These are phyloP conservation scores for Sporothrix sp. DNA, from an alignment of 2,329 filamentous ascomycete species.

Conservation along the genomic window DNA sequence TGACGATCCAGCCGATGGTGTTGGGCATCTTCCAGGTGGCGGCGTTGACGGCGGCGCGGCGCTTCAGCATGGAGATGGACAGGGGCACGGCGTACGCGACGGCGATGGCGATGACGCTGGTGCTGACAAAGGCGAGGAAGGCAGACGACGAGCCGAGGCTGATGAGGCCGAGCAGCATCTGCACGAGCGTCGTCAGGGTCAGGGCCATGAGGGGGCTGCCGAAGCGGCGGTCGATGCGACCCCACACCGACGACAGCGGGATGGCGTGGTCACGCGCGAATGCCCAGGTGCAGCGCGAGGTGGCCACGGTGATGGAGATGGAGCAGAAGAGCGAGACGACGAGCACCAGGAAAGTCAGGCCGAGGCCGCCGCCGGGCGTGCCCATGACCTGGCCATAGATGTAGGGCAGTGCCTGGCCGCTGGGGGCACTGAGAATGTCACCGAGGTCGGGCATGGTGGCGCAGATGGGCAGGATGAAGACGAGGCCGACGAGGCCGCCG, in stretches of 20 bases:
- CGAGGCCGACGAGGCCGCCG: conserved; percentile 11
- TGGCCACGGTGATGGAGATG: conserved; percentile 25
- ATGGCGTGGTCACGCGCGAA: conserved; percentile 31
- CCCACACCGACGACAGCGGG: conserved; percentile 29
- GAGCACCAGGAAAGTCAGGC: conserved; percentile 32
- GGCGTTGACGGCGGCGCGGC: conserved; percentile 28
- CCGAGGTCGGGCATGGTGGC: conserved; percentile 40
- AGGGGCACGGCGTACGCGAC: conserved; percentile 34
- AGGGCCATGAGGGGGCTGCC: conserved; percentile 26
- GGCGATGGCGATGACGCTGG: conserved; percentile 34
- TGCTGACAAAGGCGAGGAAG: conserved; percentile 32
- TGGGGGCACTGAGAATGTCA: conserved; percentile 32
- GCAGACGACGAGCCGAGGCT: conserved; percentile 35
- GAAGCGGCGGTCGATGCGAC: conserved; percentile 26
- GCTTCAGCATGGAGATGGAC: conserved; percentile 30
- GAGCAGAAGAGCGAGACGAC: conserved; percentile 34
- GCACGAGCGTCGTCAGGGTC: conserved; percentile 25
- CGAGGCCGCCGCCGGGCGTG: conserved; percentile 32
- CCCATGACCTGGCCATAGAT: conserved; percentile 36
- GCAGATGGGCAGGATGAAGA: conserved; percentile 37
- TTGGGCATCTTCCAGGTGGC: conserved; percentile 23
- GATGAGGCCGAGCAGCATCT: conserved; percentile 31
- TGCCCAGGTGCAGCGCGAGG: conserved; percentile 18
- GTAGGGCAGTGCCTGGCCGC: conserved; percentile 35
- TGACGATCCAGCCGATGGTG: conserved; percentile 7